phyloP scores from a whole-genome alignment of 371 early-diverging fungal genomes.

The Dinochytrium kinnereticum region DNA sequence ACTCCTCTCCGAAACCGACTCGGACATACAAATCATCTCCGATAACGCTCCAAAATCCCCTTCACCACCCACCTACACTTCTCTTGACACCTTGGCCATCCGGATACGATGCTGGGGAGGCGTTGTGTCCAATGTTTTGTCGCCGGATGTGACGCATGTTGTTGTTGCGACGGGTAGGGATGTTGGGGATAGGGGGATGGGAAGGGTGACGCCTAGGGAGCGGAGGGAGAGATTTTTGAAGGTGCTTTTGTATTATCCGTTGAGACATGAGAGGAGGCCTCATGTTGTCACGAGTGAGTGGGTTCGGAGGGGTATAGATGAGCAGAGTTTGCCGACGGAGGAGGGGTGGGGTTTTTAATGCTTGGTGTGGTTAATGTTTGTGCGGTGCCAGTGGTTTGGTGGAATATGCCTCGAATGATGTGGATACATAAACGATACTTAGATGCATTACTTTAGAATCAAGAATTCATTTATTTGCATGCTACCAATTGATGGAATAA shows the following conservation, averaged over 20 bases:
- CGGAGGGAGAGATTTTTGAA: conserved; percentile 14
- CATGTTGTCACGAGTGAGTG: conserved; percentile 28
- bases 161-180: conserved; percentile 20
- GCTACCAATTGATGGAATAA: no score
- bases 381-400: no score
- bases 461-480: no score
- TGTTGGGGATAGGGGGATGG: background rate
- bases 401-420: no score
- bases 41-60: no score
- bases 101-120: conserved; percentile 28
- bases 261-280: conserved; percentile 26
- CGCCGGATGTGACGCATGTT: conserved; percentile 37
- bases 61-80: no score
- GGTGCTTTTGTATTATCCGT: conserved; percentile 27
- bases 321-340: background rate
- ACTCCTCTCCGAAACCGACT: no score
- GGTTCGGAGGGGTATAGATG: conserved; percentile 22
- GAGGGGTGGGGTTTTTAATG: background rate
- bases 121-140: conserved; percentile 15
- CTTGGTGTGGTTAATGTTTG: no score
- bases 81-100: conserved; percentile 16
- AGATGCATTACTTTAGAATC: no score
- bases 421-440: no score
- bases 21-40: no score
- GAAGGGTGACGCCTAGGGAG: background rate